Evolutionary conservation across 2,329 filamentous ascomycete genomes (phyloP).

Genomic region (Sporothrix euskadiensis): DNA sequence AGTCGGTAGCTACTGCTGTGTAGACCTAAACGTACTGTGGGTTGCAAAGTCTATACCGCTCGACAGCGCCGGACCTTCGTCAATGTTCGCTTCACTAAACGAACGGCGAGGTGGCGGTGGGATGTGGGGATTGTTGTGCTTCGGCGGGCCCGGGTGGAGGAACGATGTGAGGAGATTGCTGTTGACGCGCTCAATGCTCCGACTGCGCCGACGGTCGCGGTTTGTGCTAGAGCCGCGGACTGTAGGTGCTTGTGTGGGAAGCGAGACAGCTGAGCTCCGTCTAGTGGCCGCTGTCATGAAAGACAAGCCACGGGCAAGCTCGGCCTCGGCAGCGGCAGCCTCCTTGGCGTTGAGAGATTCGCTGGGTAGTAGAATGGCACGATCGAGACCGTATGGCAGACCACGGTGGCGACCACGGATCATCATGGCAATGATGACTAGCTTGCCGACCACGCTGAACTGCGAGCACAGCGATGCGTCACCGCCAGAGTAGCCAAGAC

Average conservation of each 20-base stretch:
- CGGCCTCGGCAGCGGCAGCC: constrained; percentile 48
- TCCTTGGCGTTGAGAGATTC: constrained; percentile 58
- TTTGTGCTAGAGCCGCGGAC: constrained; percentile 38
- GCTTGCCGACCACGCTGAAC: constrained; percentile 72
- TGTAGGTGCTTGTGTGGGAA: constrained; percentile 35
- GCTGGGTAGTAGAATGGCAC: constrained; percentile 61
- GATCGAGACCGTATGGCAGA: constrained; percentile 65
- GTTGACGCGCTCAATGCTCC: constrained; percentile 45
- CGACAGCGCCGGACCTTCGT: constrained; percentile 24
- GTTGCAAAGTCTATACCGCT: constrained; percentile 27
- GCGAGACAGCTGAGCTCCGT: constrained; percentile 42
- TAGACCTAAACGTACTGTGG: background rate
- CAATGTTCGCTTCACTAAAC: constrained; percentile 25
- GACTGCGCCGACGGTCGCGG: constrained; percentile 41
- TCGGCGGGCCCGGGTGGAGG: constrained; percentile 51
- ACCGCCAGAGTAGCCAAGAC: constrained; percentile 73
- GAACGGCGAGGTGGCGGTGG: constrained; percentile 19
- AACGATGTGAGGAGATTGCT: constrained; percentile 50
- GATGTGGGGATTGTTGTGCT: constrained; percentile 1
- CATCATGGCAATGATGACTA: constrained; percentile 69
- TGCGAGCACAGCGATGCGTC: constrained; percentile 82
- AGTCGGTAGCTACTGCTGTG: background rate
- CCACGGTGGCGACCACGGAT: constrained; percentile 69
- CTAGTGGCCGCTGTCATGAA: constrained; percentile 38
- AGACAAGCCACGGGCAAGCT: constrained; percentile 29